Base-by-base conservation (phyloP, 1,139 yeast genomes). In the Scheffersomyces lignicola region DNA sequence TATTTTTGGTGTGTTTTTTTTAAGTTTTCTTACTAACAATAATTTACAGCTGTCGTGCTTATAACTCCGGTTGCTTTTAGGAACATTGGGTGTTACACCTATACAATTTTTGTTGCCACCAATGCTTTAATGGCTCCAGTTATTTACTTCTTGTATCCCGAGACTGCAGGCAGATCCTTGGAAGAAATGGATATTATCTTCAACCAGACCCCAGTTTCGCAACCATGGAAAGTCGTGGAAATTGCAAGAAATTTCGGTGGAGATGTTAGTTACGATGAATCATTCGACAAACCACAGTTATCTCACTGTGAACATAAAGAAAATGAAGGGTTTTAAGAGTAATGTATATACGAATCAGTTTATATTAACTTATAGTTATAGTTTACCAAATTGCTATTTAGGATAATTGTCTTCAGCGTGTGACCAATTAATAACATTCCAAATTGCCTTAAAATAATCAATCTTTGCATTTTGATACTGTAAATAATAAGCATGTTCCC, bases 161-260 rank as follows among this genome's bases (percentile, higher is more conserved):
- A 80, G 51, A 79, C 85, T 2, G 74, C 76, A 49, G 78, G 75
- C 18, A 62, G 75, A 36, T 70, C 80, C 2, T 65, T 79, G 48
- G 84, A 79, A 52, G 83, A 79, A 51, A 62, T 79, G 56, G 84
- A 79, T 51, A 65, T 75, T 44, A 80, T 83, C 43, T 80, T 77
- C 49, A 67, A 54, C 31, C 60, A 55, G 32, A 63, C 68, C 7
- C 69, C 69, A 3, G 52, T 54, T 10, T 43, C 41, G 39, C 47
- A 56, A 37, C 71, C 71, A 3, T 65, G 71, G 72, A 49, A 61
- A 42, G 63, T 56, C 12, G 72, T 65, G 13, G 48, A 51, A 15
- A 65, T 69, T 38, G 75, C 70, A n/a, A 40, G 30, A 17, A 23
- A 31, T 7, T 24, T 7, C n/a, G n/a, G n/a, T n/a, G n/a, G n/a